Base-by-base conservation (phyloP, 768 basidiomycete genomes). In the Lactarius hengduanensis region DNA sequence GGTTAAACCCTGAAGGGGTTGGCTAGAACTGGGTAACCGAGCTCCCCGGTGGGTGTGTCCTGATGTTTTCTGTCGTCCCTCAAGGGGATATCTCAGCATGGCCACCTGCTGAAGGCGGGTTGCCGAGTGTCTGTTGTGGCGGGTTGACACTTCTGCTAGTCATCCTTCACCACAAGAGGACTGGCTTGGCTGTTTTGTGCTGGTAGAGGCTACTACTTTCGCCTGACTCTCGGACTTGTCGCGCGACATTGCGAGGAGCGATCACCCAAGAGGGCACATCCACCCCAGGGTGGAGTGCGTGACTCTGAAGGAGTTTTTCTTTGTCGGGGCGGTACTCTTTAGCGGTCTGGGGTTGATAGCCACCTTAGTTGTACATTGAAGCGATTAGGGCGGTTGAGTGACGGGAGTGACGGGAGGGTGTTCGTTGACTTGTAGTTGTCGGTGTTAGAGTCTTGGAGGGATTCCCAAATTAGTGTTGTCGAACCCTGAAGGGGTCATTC, bases 401-500 rank as follows among this genome's bases (percentile, higher is more conserved):
- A 38, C 11, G 30, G 41, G 50, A 1, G 43, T 28, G 53, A 38
- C 11, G 30, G 41, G 40, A 32, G 26, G n/a, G 22, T 20, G 18
- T 65, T 47, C 7, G 5, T 47, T 53, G 9, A 9, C 10, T 20
- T 34, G 40, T 66, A 58, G 61, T 41, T 50, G 6, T 26, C 30
- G 28, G 32, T 15, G 43, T 63, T 22, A 26, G 50, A 22, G 32
- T 20, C 36, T 63, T 22, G 26, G 50, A 22, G 28, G 4, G 28
- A 36, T 59, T 41, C 32, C 40, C 43, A 45, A 59, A 18, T 36
- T 56, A 18, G 34, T 67, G 43, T 41, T 56, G 58, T 67, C 26
- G 26, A 45, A 54, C 66, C 66, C 66, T 67, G 62, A 67, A 63
- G 66, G 66, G 66, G 66, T 67, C 66, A 63, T 63, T 63, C 16